Evolutionary conservation across 805 yeast genomes (phyloP), one percentile per base, ranked within the genome.

Genomic region (Cephaloascus albidus): DNA sequence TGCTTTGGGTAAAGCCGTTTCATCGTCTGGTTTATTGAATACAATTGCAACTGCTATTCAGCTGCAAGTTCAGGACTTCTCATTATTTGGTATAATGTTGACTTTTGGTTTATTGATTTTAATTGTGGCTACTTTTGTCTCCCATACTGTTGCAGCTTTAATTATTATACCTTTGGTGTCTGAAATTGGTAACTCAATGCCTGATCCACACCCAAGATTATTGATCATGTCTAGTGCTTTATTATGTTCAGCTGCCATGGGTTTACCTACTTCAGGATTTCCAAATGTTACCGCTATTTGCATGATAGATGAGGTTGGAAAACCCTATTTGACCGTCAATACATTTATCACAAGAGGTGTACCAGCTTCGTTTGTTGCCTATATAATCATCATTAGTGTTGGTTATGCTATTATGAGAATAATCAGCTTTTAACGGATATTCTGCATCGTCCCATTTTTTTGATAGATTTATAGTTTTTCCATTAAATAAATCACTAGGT

Each of bases 231-330:
- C 68, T 10, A 68, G 75, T 40, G 80, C 79, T 2, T 58, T 76
- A 45, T 65, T 93, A 45, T 86, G 97, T 52, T 90, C 97, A 0
- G 81, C 85, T 30, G 98, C 97, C 2, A 93, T 93, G 97, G 97
- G 96, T 1, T 65, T 93, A 39, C 97, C 98, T 20, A 93, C 97
- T 0, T 85, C 95, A 2, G 97, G 98, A 0, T 90, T 93, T 68
- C 98, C 98, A 3, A 93, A 93, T 52, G 96, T 93, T 28, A 88
- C 97, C 0, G 98, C 97, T 0, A 87, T 93, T 45, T 88, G 97
- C 42, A 78, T 88, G 78, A 80, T 89, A 4, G 95, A 93, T 57
- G 96, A 86, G 51, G 73, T 89, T 33, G 97, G 97, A 8, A 81
- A 82, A 40, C 87, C 95, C 16, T 93, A 93, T 54, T 64, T 93